These are phyloP conservation scores for Pterothamnion heteromorphum DNA, from an alignment of 31 red algal species.

Conservation along the genomic window DNA sequence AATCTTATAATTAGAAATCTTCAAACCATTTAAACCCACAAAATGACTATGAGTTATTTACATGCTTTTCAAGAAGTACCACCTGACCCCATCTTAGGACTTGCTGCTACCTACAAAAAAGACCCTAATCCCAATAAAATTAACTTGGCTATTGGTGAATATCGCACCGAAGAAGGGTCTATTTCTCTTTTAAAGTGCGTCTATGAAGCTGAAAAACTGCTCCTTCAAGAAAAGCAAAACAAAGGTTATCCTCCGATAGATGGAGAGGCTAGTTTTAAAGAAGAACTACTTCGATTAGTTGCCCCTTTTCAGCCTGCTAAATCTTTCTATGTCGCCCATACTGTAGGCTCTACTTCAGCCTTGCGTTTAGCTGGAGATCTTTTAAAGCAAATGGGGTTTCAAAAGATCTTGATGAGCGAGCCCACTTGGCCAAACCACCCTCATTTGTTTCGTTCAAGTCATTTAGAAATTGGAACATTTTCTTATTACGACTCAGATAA, in stretches of 20 bases:
- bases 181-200: constrained; percentile 57
- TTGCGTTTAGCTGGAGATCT: background rate
- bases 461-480: constrained; percentile 60
- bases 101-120: constrained; percentile 66
- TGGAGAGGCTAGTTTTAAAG: constrained; percentile 56
- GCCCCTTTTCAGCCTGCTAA: constrained; percentile 77
- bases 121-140: constrained; percentile 77
- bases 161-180: constrained; percentile 77
- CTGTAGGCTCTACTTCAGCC: constrained; percentile 59
- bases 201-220: constrained; percentile 59
- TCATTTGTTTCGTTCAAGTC: constrained; percentile 61
- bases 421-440: constrained; percentile 88
- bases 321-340: constrained; percentile 65
- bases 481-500: constrained; percentile 67
- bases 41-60: background rate
- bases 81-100: constrained; percentile 78
- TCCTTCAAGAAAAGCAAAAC: constrained; percentile 26
- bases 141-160: constrained; percentile 90
- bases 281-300: constrained; percentile 58
- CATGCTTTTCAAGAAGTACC: constrained; percentile 6
- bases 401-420: constrained; percentile 52
- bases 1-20: background rate
- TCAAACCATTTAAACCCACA: background rate
- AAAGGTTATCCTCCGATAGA: constrained; percentile 87
- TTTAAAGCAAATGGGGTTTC: constrained; percentile 35